Evolutionary conservation across 1,139 yeast genomes (phyloP).

Genomic region (Citeromyces siamensis): DNA sequence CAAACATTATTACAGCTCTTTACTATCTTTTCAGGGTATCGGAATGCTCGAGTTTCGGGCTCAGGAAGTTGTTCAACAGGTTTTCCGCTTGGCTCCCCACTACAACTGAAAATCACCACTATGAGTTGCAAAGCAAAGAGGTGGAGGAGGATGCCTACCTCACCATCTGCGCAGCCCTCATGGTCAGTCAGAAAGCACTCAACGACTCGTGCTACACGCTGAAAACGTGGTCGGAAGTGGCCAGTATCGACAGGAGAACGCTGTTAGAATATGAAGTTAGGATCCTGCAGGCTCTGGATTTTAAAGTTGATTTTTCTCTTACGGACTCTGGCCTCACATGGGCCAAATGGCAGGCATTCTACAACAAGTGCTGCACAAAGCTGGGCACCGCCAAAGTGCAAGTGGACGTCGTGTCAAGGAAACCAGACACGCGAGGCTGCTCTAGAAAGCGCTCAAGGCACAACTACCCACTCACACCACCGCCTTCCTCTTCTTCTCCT

Average conservation of each 20-base stretch:
- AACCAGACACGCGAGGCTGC: neutral
- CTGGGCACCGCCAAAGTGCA: neutral
- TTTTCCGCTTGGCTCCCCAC: neutral
- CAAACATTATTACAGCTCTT: slow-evolving; percentile 4
- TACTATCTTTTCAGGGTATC: slow-evolving; percentile 4
- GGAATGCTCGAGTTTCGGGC: neutral
- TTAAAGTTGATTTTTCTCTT: slow-evolving; percentile 3
- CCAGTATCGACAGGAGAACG: slow-evolving; percentile 9
- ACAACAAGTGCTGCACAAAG: neutral
- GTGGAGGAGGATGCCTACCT: slow-evolving; percentile 1
- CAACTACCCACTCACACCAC: neutral
- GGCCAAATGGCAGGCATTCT: neutral
- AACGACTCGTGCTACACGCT: slow-evolving; percentile 41
- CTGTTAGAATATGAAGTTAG: slow-evolving; percentile 3
- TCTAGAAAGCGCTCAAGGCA: neutral
- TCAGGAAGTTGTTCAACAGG: neutral
- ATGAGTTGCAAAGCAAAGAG: neutral
- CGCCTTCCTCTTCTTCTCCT: neutral
- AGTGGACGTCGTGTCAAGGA: neutral
- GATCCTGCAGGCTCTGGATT: slow-evolving; percentile 1
- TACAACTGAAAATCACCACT: neutral
- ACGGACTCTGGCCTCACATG: neutral
- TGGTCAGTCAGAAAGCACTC: slow-evolving; percentile 33
- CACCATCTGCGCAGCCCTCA: slow-evolving; percentile 21
- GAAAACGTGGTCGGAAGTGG: slow-evolving; percentile 31